Evolutionary conservation across 208 protist species (phyloP).

Genomic region (Blastocrithidia nonstop): DNA sequence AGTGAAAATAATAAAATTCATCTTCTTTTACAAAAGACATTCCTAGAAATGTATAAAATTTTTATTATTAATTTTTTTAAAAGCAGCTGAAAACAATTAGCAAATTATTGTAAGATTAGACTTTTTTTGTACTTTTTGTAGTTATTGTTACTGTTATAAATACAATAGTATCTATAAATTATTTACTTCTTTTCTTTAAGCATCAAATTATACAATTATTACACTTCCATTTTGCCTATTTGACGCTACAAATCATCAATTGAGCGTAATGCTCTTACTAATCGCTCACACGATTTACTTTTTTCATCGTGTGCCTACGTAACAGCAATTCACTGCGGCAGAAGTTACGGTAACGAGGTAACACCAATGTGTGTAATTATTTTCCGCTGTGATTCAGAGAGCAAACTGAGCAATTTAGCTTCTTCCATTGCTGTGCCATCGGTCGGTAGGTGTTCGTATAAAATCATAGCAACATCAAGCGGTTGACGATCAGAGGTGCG

Average conservation of each 20-base stretch:
- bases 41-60: too few species aligned
- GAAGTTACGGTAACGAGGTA: slow-evolving; percentile 11
- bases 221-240: too few species aligned
- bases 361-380: slow-evolving; percentile 22
- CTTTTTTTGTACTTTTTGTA: too few species aligned
- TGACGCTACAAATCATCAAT: background rate
- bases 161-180: too few species aligned
- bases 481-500: slow-evolving; percentile 45
- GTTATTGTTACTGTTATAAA: too few species aligned
- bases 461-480: slow-evolving; percentile 30
- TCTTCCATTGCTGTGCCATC: slow-evolving; percentile 7
- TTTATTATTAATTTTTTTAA: too few species aligned
- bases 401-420: slow-evolving; percentile 10
- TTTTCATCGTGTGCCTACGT: slow-evolving; percentile 1
- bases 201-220: too few species aligned
- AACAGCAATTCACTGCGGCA: slow-evolving; percentile 45
- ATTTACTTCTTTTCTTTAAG: too few species aligned
- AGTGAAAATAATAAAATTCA: too few species aligned
- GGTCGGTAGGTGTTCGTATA: slow-evolving; percentile 29
- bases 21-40: too few species aligned
- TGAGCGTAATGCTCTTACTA: background rate
- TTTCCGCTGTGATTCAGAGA: slow-evolving; percentile 14
- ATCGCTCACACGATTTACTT: background rate
- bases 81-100: too few species aligned
- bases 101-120: too few species aligned